Base-by-base conservation (phyloP, 2,329 filamentous ascomycete species). In the Achaetomium macrosporum region DNA sequence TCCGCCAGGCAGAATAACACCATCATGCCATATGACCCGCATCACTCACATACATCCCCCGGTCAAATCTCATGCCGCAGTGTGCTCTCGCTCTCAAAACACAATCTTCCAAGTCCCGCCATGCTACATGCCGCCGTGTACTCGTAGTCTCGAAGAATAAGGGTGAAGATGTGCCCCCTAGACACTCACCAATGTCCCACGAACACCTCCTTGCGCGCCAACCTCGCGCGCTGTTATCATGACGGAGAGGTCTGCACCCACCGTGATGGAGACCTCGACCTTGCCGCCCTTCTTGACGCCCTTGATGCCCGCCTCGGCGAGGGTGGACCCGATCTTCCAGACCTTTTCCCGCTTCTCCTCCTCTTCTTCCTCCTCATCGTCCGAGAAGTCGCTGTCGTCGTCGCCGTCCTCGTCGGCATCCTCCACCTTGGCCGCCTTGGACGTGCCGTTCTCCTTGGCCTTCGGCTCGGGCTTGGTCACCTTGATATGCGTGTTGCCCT, bases 201-300 rank as follows among this genome's bases (percentile, higher is more conserved):
- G 77, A 55, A 93, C 83, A 61, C 90, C 91, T 41, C 87, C 87
- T 76, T 95, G 92, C 55, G 83, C 87, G 59, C 92, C 91, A 45
- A 96, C 85, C 70, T 95, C 90, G 59, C 92, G 80, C 52, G 86
- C 84, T 40, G 91, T 88, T 61, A 96, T 78, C 46, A 87, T 89
- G 57, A 96, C 79, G 60, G 78, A 78, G 52, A 96, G 75, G 68
- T 97, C 90, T 25, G 82, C 85, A 51, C 79, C 81, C 59, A 97
- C 86, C 69, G 92, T 95, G 65, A 97, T 82, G 68, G 90, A 95
- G 50, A 97, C 84, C 77, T 99, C 93, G 60, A 99, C 83, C 77
- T 96, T 96, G 65, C 82, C 82, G 54, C 83, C 87, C 75, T 92
- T 90, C 83, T 92, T 92, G 62, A 95, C 82, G 55, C 79, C 88